Conservation (phyloP, 805 yeast genomes). For the Clavispora santaluciae region DNA sequence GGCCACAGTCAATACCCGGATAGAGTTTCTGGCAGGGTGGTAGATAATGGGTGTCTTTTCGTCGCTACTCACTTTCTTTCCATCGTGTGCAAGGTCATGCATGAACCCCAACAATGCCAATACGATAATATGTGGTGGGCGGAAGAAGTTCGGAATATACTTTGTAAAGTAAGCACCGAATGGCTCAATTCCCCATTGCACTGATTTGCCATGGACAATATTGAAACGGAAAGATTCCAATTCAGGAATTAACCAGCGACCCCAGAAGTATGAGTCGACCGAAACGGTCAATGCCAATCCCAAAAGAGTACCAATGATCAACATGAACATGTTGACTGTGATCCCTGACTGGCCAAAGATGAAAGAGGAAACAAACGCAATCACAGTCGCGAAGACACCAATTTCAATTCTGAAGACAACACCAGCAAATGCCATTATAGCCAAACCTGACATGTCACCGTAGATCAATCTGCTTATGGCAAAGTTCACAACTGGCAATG, state of each 20-base stretch:
- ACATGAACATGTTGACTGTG: slow-evolving; percentile 28
- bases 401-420: slow-evolving; percentile 71
- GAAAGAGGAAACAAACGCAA: slow-evolving; percentile 44
- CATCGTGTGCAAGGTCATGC: slow-evolving; percentile 41
- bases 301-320: slow-evolving; percentile 45
- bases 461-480: slow-evolving; percentile 48
- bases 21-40: slow-evolving; percentile 30
- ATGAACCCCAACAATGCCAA: slow-evolving; percentile 33
- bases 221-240: slow-evolving; percentile 67
- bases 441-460: slow-evolving; percentile 46
- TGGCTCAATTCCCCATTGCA: slow-evolving; percentile 85
- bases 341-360: slow-evolving; percentile 45
- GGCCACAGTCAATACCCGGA: slow-evolving; percentile 46
- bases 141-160: slow-evolving; percentile 35
- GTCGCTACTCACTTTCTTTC: slow-evolving; percentile 14
- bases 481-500: slow-evolving; percentile 63
- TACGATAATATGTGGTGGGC: slow-evolving; percentile 43
- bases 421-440: slow-evolving; percentile 57
- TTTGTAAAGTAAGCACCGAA: slow-evolving; percentile 58
- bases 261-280: slow-evolving; percentile 81
- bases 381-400: slow-evolving; percentile 46
- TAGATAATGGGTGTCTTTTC: slow-evolving; percentile 19
- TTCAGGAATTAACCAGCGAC: slow-evolving; percentile 61
- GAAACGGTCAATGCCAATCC: slow-evolving; percentile 46
- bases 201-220: slow-evolving; percentile 67